Evolutionary conservation across 2,329 filamentous ascomycete species (phyloP), one percentile per base, ranked within the genome.

Genomic region (Alternaria alternata): DNA sequence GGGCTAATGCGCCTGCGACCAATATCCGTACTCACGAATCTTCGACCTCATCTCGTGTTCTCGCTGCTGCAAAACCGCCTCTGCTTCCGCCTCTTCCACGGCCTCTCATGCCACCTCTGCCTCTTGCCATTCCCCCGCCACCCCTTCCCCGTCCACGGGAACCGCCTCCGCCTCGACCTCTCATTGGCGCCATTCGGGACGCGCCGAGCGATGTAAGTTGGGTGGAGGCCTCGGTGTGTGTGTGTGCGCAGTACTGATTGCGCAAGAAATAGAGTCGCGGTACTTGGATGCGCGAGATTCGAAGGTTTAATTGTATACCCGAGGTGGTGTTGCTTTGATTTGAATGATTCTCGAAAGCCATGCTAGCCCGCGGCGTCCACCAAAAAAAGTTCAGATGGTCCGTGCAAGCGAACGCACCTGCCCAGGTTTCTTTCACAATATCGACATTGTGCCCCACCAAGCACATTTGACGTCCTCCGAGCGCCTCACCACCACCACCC

Each of bases 351-450:
- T 32, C n/a, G 11, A 12, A 18, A 20, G 49, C 26, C 22, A 52
- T 24, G 51, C 16, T 41, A 48, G 26, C 24, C 62, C 58, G 28
- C 28, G 47, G 32, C 32, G 32, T 36, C 34, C 7, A n/a, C 61
- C 63, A 66, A 59, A 66, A 64, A 68, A 59, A 63, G 61, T 64
- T 44, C 46, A 41, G 53, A 44, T 67, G 72, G 72, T 57, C 74
- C 72, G 72, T 71, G 73, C 73, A 64, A 69, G 65, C 65, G 69
- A 65, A 62, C 67, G 67, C 71, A 74, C 69, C 66, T 64, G 68
- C 67, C 68, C 71, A 75, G 69, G 72, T 67, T 74, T 75, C 68
- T 63, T 59, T 61, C 66, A 69, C 54, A 74, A 75, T 74, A 75
- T 74, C 71, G 22, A 20, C 46, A 61, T 22, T 59, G 51, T 57